These are phyloP conservation scores for Oleoguttula mirabilis DNA, from an alignment of 495 filamentous ascomycete genomes.

Conservation along the genomic window DNA sequence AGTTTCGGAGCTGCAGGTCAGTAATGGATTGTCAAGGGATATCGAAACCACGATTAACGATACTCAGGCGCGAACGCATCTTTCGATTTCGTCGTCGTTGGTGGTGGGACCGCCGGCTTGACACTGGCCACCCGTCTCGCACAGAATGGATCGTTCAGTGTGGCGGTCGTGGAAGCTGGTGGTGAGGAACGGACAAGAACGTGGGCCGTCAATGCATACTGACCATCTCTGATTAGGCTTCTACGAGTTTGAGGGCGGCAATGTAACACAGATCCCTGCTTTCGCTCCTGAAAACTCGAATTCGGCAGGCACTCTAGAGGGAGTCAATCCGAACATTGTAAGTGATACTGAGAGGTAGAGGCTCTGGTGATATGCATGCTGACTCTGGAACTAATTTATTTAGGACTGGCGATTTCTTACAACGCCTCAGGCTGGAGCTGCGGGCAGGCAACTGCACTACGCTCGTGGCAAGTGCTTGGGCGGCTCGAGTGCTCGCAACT, in stretches of 20 bases:
- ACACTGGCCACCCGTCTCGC: conserved; percentile 1
- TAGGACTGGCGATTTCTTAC: conserved; percentile 23
- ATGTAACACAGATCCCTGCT: not conserved
- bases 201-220: no score
- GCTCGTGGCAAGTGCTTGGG: conserved; percentile 22
- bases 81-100: conserved; percentile 16
- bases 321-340: not conserved
- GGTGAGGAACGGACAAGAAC: no score
- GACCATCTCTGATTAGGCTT: no score
- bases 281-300: not conserved
- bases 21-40: no score
- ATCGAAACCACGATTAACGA: no score
- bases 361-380: no score
- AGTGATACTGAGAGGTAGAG: no score
- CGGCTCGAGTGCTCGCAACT: conserved; percentile 20
- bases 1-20: no score
- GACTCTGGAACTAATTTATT: no score
- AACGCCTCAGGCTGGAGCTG: conserved; percentile 11
- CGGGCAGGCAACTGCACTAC: conserved; percentile 16
- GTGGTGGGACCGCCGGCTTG: conserved; percentile 17
- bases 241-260: conserved; percentile 9
- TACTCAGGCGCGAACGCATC: conserved; percentile 1
- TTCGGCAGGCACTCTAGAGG: not conserved
- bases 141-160: not conserved
- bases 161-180: conserved; percentile 9